Evolutionary conservation across 1,284 basidiomycete species (phyloP), one percentile per base, ranked within the genome.

Genomic region (Termitomyces sp.): DNA sequence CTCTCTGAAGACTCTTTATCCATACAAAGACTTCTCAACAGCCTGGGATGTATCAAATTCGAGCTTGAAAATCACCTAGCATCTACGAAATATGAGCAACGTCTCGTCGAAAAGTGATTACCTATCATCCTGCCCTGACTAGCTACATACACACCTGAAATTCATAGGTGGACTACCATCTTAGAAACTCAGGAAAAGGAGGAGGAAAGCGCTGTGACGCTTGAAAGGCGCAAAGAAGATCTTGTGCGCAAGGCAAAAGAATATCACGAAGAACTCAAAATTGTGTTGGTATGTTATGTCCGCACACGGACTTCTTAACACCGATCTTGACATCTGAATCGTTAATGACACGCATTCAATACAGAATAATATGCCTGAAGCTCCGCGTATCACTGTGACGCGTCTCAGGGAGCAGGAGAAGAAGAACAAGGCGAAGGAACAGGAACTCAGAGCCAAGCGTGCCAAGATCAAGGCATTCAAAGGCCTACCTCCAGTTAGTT

Each of bases 401-500:
- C 68, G 74, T 42, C 63, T 78, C 1, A 55, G 67, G 5, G 62
- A 66, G 5, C 68, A 73, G 40, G 72, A 74, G 47, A 72, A 72
- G 52, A 67, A 61, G 33, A 70, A 75, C 46, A 64, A 65, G 31
- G 58, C 62, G n/a, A 67, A 65, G 47, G 72, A 73, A 52, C 64
- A 70, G 26, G 65, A 67, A 4, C 62, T 80, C n/a, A 75, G 72
- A 58, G 64, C 67, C 39, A 80, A 79, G 57, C 65, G 71, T 26
- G 70, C 71, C 1, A 75, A 72, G 56, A 59, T 80, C 8, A 67
- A 70, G 50, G 71, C 74, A 3, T 80, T 78, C 61, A 73, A 74
- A 58, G 78, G 78, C 0, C 63, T 80, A 19, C 77, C 78, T 19
- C 76, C 78, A 0, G 78, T 80, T 59, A 30, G 71, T 61, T 10